Conservation (phyloP, 768 basidiomycete species). For the Auricularia sp. region DNA sequence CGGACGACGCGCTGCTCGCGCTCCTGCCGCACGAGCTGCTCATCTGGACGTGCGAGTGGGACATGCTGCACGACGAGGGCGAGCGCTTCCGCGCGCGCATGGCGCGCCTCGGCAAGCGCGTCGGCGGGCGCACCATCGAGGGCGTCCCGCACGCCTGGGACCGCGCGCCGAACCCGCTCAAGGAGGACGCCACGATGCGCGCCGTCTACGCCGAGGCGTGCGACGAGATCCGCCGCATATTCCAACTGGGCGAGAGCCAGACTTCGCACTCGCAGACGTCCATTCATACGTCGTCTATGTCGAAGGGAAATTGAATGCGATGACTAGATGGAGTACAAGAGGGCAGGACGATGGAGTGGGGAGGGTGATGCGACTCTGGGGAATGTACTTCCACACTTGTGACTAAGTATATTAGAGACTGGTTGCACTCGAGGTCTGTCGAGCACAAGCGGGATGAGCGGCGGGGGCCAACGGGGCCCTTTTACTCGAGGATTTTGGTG, state of each 20-base stretch:
- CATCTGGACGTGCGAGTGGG: conserved; percentile 12
- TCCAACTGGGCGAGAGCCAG: background rate
- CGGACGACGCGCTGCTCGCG: conserved; percentile 9
- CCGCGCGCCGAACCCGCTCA: background rate
- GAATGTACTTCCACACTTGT: background rate
- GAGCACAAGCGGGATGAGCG: background rate
- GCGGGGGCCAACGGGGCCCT: background rate
- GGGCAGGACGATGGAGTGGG: too few relatives aligned
- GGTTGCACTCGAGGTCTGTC: background rate
- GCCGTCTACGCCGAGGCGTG: conserved; percentile 7
- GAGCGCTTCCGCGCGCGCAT: conserved; percentile 9
- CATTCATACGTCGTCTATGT: too few relatives aligned
- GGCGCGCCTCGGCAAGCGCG: conserved; percentile 10
- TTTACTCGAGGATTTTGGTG: conserved; percentile 54
- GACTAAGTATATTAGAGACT: background rate
- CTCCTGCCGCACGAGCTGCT: conserved; percentile 12
- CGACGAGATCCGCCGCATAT: conserved; percentile 3
- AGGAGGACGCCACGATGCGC: background rate
- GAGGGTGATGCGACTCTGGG: too few relatives aligned
- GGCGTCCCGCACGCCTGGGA: conserved; percentile 16
- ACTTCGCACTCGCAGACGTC: too few relatives aligned
- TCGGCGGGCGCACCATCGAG: conserved; percentile 7
- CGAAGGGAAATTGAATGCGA: too few relatives aligned
- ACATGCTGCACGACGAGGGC: conserved; percentile 14
- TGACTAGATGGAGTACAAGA: too few relatives aligned